These are phyloP conservation scores for Ramularia collo-cygni DNA, from an alignment of 2,329 filamentous ascomycete species.

Conservation along the genomic window DNA sequence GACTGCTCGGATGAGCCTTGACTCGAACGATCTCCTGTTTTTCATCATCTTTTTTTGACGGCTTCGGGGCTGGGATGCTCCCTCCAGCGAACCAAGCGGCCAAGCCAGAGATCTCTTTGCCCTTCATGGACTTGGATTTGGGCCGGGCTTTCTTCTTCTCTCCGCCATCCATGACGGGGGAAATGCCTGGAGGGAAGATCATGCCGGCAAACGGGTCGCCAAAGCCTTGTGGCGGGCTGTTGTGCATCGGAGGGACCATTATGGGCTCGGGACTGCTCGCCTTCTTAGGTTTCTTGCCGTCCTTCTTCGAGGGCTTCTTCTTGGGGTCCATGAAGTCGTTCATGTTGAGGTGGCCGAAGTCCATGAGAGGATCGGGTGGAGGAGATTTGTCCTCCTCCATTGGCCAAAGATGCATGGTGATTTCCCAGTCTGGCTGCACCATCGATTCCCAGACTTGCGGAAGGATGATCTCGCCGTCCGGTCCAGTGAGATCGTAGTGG, in stretches of 20 bases:
- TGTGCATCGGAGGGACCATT: constrained; percentile 8
- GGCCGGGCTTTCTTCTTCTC: constrained; percentile 14
- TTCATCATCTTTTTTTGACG: constrained; percentile 3
- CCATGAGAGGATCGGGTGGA: constrained; percentile 8
- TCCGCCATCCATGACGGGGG: constrained; percentile 4
- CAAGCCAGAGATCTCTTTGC: constrained; percentile 21
- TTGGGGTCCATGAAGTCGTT: constrained; percentile 8
- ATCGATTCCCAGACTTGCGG: constrained; percentile 44
- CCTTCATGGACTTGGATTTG: constrained; percentile 16
- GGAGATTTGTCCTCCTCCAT: constrained; percentile 28
- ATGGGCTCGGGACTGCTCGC: constrained; percentile 14
- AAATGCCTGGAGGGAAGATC: constrained; percentile 7
- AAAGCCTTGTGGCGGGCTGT: constrained; percentile 11
- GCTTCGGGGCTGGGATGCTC: constrained; percentile 10
- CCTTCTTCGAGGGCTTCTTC: constrained; percentile 10
- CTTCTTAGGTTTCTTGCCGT: constrained; percentile 12
- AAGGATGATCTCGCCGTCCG: constrained; percentile 44
- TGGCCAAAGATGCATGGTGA: constrained; percentile 46
- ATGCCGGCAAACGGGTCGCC: constrained; percentile 15
- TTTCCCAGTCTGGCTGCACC: constrained; percentile 42
- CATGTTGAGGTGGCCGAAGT: constrained; percentile 11
- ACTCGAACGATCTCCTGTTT: background rate
- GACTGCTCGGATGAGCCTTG: no score
- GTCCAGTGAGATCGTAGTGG: constrained; percentile 43
- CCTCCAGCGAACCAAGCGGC: constrained; percentile 27